A percentile compares a stretch with the other conserved stretches of the same genome.
Evolutionary conservation across 805 yeast species (phyloP).

Genomic region (Priceomyces melissophilus): DNA sequence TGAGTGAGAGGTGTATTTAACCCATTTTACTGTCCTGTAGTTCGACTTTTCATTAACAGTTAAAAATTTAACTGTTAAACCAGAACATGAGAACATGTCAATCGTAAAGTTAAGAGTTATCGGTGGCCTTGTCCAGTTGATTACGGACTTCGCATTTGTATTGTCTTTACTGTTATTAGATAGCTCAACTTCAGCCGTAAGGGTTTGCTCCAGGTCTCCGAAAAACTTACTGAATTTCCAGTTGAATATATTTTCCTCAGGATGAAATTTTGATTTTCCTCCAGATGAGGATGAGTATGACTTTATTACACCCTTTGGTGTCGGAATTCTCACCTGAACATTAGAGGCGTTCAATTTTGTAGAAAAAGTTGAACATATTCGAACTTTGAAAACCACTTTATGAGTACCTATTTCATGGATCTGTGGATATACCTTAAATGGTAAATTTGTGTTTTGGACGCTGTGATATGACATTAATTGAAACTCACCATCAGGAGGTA

Average conservation of each 20-base stretch:
- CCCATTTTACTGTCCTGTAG: conserved; percentile 83
- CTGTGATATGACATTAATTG: conserved; percentile 71
- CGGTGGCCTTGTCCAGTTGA: conserved; percentile 70
- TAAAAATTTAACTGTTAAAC: conserved; percentile 69
- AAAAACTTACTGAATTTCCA: conserved; percentile 71
- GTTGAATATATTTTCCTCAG: conserved; percentile 58
- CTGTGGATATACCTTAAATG: conserved; percentile 63
- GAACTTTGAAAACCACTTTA: conserved; percentile 54
- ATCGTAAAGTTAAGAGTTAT: conserved; percentile 65
- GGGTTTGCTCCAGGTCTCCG: conserved; percentile 62
- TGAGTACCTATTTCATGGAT: conserved; percentile 43
- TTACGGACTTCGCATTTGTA: conserved; percentile 12
- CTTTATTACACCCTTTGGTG: conserved; percentile 45
- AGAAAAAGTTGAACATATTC: conserved; percentile 60
- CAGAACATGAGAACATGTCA: conserved; percentile 74
- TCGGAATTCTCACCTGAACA: conserved; percentile 63
- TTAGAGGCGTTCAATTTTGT: conserved; percentile 58
- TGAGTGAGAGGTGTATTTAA: conserved; percentile 68
- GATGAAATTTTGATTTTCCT: conserved; percentile 67
- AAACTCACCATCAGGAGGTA: conserved; percentile 87
- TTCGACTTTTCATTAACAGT: conserved; percentile 57
- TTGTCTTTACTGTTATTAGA: conserved; percentile 6
- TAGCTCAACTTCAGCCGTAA: conserved; percentile 52
- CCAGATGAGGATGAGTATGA: conserved; percentile 38
- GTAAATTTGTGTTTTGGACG: conserved; percentile 53